Base-by-base conservation (phyloP, 768 basidiomycete genomes). In the Collybia sp. region DNA sequence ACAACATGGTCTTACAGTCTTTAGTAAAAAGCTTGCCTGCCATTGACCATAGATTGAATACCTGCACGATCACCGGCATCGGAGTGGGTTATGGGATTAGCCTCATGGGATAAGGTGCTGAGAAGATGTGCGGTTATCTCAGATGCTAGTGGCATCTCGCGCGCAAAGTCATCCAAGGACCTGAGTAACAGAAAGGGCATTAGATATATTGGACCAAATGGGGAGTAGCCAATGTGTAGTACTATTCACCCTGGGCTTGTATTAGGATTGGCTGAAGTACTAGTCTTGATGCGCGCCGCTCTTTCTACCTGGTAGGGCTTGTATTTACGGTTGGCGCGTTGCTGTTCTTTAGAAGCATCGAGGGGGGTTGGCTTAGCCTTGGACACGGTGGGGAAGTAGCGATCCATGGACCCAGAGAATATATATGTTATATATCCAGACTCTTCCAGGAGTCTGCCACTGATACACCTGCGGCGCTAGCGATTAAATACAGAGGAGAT, bases 31-130 rank as follows among this genome's bases (percentile, higher is more conserved):
- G 25, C 25, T 25, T 3, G 25, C 25, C 25, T 25, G 8, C 8
- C 25, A 25, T 8, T 4, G 25, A 25, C 8, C 3, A 25, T 25
- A 25, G 3, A 42, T 20, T 42, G 46, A 72, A 41, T 40, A 82
- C 87, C 83, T 58, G 83, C 71, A 48, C 83, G 77, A 35, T 80
- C 68, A 43, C 66, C 67, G 48, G 80, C 75, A 58, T 85, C 76
- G 1, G 83, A 82, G 54, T 87, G 82, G 1, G 88, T 89, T 42
- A 92, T 88, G 1, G 90, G 90, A 59, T 92, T 92, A 9, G 76
- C 75, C 43, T 73, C 67, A 49, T 85, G 75, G 12, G 71, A 60
- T 38, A 93, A 70, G 0, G 82, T 87, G 20, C 65, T 71, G 35
- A 91, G 59, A 12, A 91, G 62, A 44, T 80, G 73, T 44, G 70